Base-by-base conservation (phyloP, 306 rosid genomes). In the Luffa acutangula region DNA sequence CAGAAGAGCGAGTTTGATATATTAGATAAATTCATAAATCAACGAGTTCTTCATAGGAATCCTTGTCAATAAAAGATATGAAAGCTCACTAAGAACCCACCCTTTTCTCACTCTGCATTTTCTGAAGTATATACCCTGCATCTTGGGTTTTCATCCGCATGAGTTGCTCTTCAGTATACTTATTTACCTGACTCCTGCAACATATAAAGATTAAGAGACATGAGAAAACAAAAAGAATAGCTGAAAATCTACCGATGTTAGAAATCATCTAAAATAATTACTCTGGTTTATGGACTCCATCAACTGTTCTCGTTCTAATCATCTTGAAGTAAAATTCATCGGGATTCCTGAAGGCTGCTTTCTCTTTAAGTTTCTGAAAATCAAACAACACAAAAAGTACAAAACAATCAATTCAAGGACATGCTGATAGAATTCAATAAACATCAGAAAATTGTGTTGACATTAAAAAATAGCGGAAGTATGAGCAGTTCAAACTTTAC, bases 251-350 rank as follows among this genome's bases (percentile, higher is more conserved):
- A 3, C 15, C 51, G 14, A 6, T 46, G 13, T 31, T 21, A 10
- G 20, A 33, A 78, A 78, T 43, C 5, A 17, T 62, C 43, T 11
- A n/a, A 18, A 41, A 7, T 15, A 0, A 17, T 72, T 89, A 92
- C 97, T 84, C 78, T 67, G 64, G 63, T 84, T 54, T 89, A 84
- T 94, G 98, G 69, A 89, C 90, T 84, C 97, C 97, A 80, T 65
- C 82, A 70, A 84, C 91, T 10, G 78, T 85, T 84, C 75, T 92
- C 18, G 93, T 7, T 52, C 71, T 87, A 69, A 86, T 75, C 97
- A 92, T 94, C 87, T 86, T 91, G 80, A 92, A 94, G 88, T 89
- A 83, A 82, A 92, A 94, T 65, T 94, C 98, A 86, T 94, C 97
- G 14, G 90, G 85, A 60, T 91, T 91, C 66, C 89, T 87, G 63